Conservation (phyloP, 768 basidiomycete species). For the Pisolithus orientalis region DNA sequence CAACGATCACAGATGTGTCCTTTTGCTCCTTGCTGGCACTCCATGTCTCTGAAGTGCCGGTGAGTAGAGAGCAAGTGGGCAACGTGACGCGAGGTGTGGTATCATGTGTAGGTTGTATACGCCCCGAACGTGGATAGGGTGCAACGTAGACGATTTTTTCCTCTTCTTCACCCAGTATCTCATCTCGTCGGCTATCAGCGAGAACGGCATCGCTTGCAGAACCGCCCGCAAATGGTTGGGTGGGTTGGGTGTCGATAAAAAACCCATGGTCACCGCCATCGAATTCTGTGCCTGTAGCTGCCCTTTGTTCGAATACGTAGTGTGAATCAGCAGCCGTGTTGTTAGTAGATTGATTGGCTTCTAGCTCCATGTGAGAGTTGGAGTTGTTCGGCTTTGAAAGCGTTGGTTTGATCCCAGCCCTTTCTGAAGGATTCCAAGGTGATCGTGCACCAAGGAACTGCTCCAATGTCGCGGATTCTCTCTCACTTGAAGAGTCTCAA, state of each 20-base stretch:
- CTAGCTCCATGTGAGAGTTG: no score
- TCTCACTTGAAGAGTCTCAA: slow-evolving; percentile 6
- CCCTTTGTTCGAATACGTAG: not conserved
- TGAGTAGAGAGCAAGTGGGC: slow-evolving; percentile 21
- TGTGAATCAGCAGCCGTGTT: no score
- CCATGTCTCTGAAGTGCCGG: slow-evolving; percentile 8
- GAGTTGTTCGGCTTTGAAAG: no score
- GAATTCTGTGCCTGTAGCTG: not conserved
- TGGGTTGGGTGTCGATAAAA: slow-evolving; percentile 38
- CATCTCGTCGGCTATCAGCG: slow-evolving; percentile 9
- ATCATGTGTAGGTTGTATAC: slow-evolving; percentile 9
- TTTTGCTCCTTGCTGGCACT: slow-evolving; percentile 5
- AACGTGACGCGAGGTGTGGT: slow-evolving; percentile 11
- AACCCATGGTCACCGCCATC: slow-evolving; percentile 9
- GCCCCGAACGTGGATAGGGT: slow-evolving; percentile 51
- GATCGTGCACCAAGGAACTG: no score
- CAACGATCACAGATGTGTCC: not conserved
- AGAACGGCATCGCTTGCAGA: slow-evolving; percentile 18
- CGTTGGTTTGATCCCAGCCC: no score
- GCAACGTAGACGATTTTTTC: slow-evolving; percentile 76
- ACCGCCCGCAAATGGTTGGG: not conserved
- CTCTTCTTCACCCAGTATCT: slow-evolving; percentile 40
- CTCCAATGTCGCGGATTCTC: not conserved
- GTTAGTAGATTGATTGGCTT: not conserved
- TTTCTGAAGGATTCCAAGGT: no score